Conservation (phyloP, 2,329 filamentous ascomycete species). For the Neonectria coccinea region DNA sequence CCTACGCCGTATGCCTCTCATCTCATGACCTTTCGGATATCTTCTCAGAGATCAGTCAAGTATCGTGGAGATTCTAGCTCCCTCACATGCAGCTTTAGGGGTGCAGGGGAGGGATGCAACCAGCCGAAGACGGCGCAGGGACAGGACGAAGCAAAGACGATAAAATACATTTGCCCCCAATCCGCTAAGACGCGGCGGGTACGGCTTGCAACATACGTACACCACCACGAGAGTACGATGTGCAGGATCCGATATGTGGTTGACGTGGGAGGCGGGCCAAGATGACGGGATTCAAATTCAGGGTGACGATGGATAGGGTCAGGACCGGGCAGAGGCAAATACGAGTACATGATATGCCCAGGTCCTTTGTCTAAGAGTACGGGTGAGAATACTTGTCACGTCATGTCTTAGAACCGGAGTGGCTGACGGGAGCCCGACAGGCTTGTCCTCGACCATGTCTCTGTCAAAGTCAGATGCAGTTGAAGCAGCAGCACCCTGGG, state of each 20-base stretch:
- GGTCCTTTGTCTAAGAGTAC: conserved; percentile 6
- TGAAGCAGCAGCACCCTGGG: conserved; percentile 6
- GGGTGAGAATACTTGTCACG: conserved; percentile 3
- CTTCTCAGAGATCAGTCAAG: conserved; percentile 10
- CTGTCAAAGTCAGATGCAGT: conserved; percentile 11
- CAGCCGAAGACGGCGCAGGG: conserved; percentile 6
- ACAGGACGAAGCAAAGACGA: conserved; percentile 13
- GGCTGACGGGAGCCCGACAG: conserved; percentile 35
- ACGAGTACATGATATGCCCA: conserved; percentile 22
- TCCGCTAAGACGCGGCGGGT: conserved; percentile 1
- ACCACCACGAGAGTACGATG: not conserved
- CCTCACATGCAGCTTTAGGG: not conserved
- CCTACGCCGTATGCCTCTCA: not conserved
- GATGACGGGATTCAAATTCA: conserved; percentile 25
- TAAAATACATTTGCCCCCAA: conserved; percentile 8
- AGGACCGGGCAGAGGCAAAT: conserved; percentile 30
- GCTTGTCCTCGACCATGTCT: conserved; percentile 14
- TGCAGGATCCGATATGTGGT: conserved; percentile 19
- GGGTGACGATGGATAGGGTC: conserved; percentile 23
- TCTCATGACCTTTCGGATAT: not conserved
- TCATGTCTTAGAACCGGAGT: conserved; percentile 12
- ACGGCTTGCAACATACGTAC: conserved; percentile 4
- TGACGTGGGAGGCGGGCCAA: conserved; percentile 36
- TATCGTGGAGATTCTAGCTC: not conserved
- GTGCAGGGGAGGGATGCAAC: not conserved